A percentile compares a stretch with the other conserved stretches of the same genome.
These are phyloP conservation scores for Paracorniculantispora psalliotae DNA, from an alignment of 2,329 filamentous ascomycete genomes.

Conservation along the genomic window DNA sequence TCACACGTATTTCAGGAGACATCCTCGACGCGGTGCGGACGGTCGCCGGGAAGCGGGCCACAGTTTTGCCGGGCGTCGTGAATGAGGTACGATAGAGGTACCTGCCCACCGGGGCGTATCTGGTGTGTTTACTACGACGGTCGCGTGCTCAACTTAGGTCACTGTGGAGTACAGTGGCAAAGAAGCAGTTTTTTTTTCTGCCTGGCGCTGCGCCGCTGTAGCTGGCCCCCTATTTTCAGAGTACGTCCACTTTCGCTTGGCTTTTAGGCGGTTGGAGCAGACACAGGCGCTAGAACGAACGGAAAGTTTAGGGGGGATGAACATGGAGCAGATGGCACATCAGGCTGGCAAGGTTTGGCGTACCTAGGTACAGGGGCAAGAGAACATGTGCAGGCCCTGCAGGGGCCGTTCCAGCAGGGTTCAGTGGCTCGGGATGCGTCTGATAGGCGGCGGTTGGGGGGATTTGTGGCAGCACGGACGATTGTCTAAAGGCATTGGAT, in stretches of 20 bases:
- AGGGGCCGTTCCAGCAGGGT: too few species aligned
- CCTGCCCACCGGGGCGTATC: not conserved
- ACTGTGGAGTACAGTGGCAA: slow-evolving; percentile 5
- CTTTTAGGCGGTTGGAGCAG: not conserved
- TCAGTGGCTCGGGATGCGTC: too few species aligned
- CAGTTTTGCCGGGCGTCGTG: not conserved
- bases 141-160: slow-evolving; percentile 10
- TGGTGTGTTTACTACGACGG: not conserved
- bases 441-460: not conserved
- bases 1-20: not conserved
- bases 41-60: not conserved
- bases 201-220: not conserved
- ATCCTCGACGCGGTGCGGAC: not conserved
- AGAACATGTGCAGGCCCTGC: too few species aligned
- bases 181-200: not conserved
- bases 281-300: not conserved
- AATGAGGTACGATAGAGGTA: not conserved
- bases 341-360: not conserved
- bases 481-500: too few species aligned
- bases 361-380: not conserved
- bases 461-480: not conserved
- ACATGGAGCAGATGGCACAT: too few species aligned
- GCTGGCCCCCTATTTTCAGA: slow-evolving; percentile 12
- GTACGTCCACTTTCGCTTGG: not conserved
- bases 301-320: not conserved